These are phyloP conservation scores for Sanghuangporus baumii DNA, from an alignment of 1,284 basidiomycete species.

Conservation along the genomic window DNA sequence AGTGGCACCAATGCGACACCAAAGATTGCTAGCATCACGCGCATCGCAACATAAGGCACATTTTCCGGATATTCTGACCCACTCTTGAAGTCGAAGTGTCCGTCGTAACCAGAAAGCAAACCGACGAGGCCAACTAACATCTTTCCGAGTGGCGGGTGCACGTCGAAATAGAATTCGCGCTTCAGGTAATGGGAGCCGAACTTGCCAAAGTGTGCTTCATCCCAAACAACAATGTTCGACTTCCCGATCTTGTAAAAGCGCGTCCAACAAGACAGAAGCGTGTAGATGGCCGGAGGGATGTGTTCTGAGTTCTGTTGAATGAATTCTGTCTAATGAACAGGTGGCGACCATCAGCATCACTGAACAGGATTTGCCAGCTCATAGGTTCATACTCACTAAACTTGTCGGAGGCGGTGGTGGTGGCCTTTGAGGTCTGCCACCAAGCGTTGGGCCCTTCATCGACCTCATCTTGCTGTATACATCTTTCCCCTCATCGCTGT, in stretches of 20 bases:
- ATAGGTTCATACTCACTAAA: slow-evolving; percentile 45
- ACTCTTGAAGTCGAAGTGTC: slow-evolving; percentile 92
- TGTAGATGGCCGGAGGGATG: slow-evolving; percentile 82
- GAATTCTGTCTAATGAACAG: slow-evolving; percentile 58
- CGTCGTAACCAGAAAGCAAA: slow-evolving; percentile 87
- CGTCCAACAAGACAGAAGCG: slow-evolving; percentile 89
- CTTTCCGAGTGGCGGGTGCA: slow-evolving; percentile 98
- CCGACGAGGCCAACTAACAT: slow-evolving; percentile 97
- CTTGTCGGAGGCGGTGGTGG: slow-evolving; percentile 65
- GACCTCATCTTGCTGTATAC: slow-evolving; percentile 62
- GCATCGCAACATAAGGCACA: slow-evolving; percentile 93
- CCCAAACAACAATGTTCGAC: slow-evolving; percentile 89
- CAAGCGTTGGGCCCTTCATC: slow-evolving; percentile 43
- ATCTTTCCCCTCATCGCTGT: slow-evolving; percentile 70
- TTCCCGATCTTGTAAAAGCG: slow-evolving; percentile 94
- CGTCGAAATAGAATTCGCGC: slow-evolving; percentile 93
- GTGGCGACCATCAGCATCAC: slow-evolving; percentile 4
- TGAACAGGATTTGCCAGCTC: slow-evolving; percentile 8
- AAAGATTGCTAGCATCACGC: slow-evolving; percentile 90
- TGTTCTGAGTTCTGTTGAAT: slow-evolving; percentile 79
- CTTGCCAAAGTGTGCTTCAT: slow-evolving; percentile 98
- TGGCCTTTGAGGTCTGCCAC: slow-evolving; percentile 54
- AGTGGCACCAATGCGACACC: slow-evolving; percentile 95
- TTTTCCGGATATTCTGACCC: slow-evolving; percentile 80
- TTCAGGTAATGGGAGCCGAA: slow-evolving; percentile 96